Conservation (phyloP, 2,329 filamentous ascomycete species). For the Neofusicoccum sp. region DNA sequence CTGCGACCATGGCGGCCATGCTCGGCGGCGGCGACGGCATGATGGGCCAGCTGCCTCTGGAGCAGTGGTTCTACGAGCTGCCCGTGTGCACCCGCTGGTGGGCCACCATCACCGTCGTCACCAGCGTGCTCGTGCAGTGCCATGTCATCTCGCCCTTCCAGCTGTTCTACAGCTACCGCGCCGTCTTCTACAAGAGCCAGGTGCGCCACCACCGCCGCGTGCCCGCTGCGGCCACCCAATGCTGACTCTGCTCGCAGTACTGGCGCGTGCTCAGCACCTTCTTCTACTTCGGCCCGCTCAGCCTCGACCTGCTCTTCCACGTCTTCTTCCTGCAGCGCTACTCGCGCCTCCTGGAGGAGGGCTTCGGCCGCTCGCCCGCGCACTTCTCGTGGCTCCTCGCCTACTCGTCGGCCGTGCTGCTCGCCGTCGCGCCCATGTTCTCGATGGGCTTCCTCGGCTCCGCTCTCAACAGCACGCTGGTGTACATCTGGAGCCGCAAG, state of each 20-base stretch:
- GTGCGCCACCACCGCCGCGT: conserved; percentile 53
- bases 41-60: conserved; percentile 72
- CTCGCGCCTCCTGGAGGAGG: conserved; percentile 91
- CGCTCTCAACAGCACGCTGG: conserved; percentile 85
- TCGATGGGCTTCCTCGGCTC: conserved; percentile 95
- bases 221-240: neutral
- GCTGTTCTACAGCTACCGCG: conserved; percentile 93
- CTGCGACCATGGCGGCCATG: conserved; percentile 49
- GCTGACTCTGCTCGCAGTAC: conserved; percentile 61
- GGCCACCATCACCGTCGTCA: conserved; percentile 89
- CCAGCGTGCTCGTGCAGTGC: conserved; percentile 88
- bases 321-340: conserved; percentile 98
- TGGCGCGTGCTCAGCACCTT: conserved; percentile 97
- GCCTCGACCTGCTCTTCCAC: conserved; percentile 92
- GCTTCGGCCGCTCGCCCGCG: conserved; percentile 85
- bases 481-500: conserved; percentile 96
- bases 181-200: conserved; percentile 90
- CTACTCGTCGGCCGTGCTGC: conserved; percentile 78
- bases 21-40: conserved; percentile 44
- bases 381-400: conserved; percentile 94
- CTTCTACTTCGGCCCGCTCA: conserved; percentile 94
- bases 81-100: conserved; percentile 94
- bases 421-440: conserved; percentile 81
- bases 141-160: conserved; percentile 91
- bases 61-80: conserved; percentile 99